Percentiles rank a stretch among this genome's conserved stretches.
Conservation (phyloP, 169 alveolate species). For the Miamiensis avidus region DNA sequence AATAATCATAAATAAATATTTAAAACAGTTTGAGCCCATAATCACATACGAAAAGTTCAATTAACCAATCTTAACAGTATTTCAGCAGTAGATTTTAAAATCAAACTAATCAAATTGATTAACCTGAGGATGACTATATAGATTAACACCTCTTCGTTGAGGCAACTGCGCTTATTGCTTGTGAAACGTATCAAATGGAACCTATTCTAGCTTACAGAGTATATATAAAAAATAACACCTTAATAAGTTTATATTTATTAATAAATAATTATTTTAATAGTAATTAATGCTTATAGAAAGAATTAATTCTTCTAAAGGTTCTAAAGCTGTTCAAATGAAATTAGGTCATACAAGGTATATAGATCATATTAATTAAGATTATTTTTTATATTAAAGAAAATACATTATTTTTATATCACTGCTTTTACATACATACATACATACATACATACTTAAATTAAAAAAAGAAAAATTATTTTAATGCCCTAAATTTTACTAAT, state of each 20-base stretch:
- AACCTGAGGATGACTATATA: constrained; percentile 2
- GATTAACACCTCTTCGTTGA: constrained; percentile 15
- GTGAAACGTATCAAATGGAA: not conserved
- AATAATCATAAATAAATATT: not conserved
- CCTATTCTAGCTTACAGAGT: not conserved
- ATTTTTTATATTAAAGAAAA: no score
- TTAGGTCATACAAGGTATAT: constrained; percentile 17
- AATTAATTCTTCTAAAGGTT: constrained; percentile 13
- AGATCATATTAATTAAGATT: not conserved
- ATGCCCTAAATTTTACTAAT: no score
- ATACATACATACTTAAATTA: no score
- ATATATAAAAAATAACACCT: not conserved
- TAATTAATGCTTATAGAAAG: constrained; percentile 9
- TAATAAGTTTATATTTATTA: no score
- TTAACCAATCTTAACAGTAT: no score
- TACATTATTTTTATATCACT: no score
- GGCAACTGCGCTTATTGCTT: constrained; percentile 5
- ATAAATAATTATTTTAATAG: not conserved
- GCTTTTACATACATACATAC: no score
- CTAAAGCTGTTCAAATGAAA: not conserved
- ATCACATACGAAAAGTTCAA: not conserved
- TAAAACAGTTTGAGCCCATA: not conserved
- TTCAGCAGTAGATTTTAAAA: not conserved
- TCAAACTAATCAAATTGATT: constrained; percentile 1
- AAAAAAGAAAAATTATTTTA: no score